Evolutionary conservation across 1,284 basidiomycete species (phyloP).

Genomic region (Vanrija humicola): DNA sequence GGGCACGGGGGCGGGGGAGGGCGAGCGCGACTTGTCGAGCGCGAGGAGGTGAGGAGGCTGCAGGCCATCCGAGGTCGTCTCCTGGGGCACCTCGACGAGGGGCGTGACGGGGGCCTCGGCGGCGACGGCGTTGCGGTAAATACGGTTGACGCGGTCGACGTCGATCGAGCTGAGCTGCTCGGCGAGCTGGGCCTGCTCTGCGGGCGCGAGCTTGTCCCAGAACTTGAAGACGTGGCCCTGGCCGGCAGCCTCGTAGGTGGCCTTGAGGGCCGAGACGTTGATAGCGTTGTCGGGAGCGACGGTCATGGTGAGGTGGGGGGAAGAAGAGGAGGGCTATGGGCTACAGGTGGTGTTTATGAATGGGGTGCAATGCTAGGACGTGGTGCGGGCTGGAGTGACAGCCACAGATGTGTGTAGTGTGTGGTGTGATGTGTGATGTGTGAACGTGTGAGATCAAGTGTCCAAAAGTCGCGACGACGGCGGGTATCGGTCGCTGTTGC

Average conservation of each 20-base stretch:
- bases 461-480: too few species aligned
- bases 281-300: constrained; percentile 3
- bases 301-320: constrained; percentile 3
- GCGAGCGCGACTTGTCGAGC: constrained; percentile 30
- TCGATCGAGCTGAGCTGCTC: constrained; percentile 78
- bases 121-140: constrained; percentile 72
- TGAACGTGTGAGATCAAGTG: too few species aligned
- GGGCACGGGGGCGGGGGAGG: constrained; percentile 20
- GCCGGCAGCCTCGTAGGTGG: constrained; percentile 68
- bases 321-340: background rate
- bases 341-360: background rate
- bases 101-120: constrained; percentile 57
- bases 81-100: constrained; percentile 6
- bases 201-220: constrained; percentile 67
- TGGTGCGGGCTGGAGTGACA: background rate
- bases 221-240: constrained; percentile 88
- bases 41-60: constrained; percentile 4
- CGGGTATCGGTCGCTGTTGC: too few species aligned
- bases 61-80: constrained; percentile 1
- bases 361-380: background rate
- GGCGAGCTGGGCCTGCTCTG: constrained; percentile 64
- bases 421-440: too few species aligned
- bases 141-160: constrained; percentile 83
- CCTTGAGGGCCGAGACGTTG: constrained; percentile 35
- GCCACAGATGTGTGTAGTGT: background rate